phyloP scores from a whole-genome alignment of 176 grass and related monocot species.

The Pontederia crassipes region DNA sequence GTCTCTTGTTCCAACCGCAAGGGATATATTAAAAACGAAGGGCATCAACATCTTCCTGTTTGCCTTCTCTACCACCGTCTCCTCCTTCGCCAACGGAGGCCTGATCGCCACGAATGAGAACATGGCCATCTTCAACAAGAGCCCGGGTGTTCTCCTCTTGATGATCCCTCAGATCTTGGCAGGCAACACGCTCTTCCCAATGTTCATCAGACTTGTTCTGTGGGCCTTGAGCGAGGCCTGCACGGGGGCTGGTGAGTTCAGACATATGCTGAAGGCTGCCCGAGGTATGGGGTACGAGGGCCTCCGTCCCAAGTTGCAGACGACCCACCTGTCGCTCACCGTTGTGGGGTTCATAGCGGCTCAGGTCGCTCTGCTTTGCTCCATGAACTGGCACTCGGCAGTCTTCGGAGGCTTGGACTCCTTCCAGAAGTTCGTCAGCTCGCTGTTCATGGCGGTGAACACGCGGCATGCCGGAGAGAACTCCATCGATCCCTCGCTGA shows the following conservation, averaged over 20 bases:
- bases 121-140: constrained; percentile 52
- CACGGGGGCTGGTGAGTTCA: constrained; percentile 11
- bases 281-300: constrained; percentile 6
- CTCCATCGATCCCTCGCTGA: constrained; percentile 54
- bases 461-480: constrained; percentile 59
- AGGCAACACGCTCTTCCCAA: constrained; percentile 47
- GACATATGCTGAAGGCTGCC: constrained; percentile 22
- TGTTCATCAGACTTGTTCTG: constrained; percentile 37
- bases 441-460: constrained; percentile 60
- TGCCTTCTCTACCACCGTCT: constrained; percentile 26
- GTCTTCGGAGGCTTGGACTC: constrained; percentile 46
- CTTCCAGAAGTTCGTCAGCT: constrained; percentile 39
- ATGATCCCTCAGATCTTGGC: constrained; percentile 47
- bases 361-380: constrained; percentile 27
- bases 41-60: constrained; percentile 37
- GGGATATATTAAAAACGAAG: constrained; percentile 42
- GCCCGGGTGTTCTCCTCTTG: constrained; percentile 45
- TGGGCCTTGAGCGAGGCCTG: constrained; percentile 10
- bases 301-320: constrained; percentile 23
- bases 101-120: constrained; percentile 64
- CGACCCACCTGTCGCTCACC: constrained; percentile 18
- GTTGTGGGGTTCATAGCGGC: constrained; percentile 18
- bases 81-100: constrained; percentile 73
- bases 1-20: constrained; percentile 30
- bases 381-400: constrained; percentile 45